Evolutionary conservation across 352 stramenopile genomes (phyloP).

Genomic region (Pythium aquatile): DNA sequence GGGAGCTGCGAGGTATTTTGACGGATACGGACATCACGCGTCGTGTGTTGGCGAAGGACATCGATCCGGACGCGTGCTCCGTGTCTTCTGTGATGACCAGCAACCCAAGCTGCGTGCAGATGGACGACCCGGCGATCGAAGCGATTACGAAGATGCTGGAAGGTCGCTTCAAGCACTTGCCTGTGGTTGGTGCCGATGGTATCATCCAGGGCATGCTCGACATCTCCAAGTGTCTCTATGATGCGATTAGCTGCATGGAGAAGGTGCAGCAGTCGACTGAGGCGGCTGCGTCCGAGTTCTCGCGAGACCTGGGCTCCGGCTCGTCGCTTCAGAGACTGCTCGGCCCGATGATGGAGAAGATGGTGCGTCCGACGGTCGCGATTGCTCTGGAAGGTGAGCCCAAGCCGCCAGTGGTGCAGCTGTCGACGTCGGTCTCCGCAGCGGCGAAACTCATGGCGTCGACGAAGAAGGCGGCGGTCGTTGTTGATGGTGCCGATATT

Average conservation of each 20-base stretch:
- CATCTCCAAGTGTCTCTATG: conserved; percentile 88
- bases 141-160: conserved; percentile 90
- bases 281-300: conserved; percentile 75
- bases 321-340: conserved; percentile 74
- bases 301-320: conserved; percentile 62
- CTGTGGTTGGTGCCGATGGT: conserved; percentile 68
- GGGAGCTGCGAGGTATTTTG: conserved; percentile 80
- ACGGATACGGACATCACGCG: conserved; percentile 87
- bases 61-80: conserved; percentile 76
- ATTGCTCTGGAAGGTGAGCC: conserved; percentile 78
- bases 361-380: conserved; percentile 83
- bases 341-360: conserved; percentile 88
- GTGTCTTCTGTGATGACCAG: conserved; percentile 85
- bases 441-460: conserved; percentile 84
- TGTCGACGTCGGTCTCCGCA: conserved; percentile 65
- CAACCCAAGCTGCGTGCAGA: conserved; percentile 75
- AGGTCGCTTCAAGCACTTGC: conserved; percentile 86
- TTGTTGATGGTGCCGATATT: conserved; percentile 68
- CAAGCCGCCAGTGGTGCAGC: conserved; percentile 73
- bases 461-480: conserved; percentile 84
- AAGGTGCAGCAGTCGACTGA: conserved; percentile 86
- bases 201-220: conserved; percentile 85
- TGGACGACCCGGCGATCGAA: conserved; percentile 81
- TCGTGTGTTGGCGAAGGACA: conserved; percentile 74
- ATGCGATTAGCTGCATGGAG: conserved; percentile 86